phyloP scores from a whole-genome alignment of 2,329 filamentous ascomycete genomes.

The Xylariaceae sp. region DNA sequence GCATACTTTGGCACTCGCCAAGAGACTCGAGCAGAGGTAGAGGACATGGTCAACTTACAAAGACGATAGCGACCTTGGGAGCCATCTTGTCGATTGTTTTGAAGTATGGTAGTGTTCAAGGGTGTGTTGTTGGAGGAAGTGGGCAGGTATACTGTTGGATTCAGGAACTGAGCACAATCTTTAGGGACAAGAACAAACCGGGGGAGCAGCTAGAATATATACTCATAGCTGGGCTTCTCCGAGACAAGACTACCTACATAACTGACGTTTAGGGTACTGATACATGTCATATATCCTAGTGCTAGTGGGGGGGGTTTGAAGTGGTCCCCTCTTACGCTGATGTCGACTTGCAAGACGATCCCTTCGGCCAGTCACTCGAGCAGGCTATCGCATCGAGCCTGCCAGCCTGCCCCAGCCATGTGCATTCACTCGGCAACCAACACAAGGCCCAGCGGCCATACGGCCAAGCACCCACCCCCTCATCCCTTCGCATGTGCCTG shows the following conservation, averaged over 20 bases:
- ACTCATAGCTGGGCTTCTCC: too few species aligned
- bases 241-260: too few species aligned
- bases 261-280: not conserved
- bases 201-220: too few species aligned
- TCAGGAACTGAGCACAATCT: not conserved
- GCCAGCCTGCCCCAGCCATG: not conserved
- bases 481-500: not conserved
- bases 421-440: not conserved
- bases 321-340: too few species aligned
- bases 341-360: too few species aligned
- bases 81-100: slow-evolving; percentile 16
- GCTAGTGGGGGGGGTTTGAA: too few species aligned
- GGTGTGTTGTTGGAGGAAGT: not conserved
- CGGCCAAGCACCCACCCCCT: too few species aligned
- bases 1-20: not conserved
- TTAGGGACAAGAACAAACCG: not conserved
- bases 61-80: slow-evolving; percentile 28
- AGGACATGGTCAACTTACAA: slow-evolving; percentile 16
- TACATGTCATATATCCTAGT: not conserved
- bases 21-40: not conserved
- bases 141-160: not conserved
- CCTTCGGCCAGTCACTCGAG: too few species aligned
- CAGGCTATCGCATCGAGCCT: not conserved
- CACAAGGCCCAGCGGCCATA: not conserved
- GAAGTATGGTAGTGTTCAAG: not conserved